These are phyloP conservation scores for Perkinsus olseni DNA, from an alignment of 169 alveolate species.

Conservation along the genomic window DNA sequence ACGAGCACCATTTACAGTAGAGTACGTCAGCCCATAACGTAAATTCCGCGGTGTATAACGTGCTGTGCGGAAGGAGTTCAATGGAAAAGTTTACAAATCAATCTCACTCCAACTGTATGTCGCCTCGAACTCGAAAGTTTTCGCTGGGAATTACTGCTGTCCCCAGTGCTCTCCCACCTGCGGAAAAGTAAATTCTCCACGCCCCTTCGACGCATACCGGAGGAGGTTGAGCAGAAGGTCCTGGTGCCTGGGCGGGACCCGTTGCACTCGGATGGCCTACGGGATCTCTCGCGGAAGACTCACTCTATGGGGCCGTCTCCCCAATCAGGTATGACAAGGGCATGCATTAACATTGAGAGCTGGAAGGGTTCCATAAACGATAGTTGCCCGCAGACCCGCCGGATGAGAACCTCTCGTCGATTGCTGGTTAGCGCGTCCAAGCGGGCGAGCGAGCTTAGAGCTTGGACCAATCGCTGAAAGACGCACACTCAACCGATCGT, in stretches of 20 bases:
- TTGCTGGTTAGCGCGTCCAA: background rate
- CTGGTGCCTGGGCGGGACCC: background rate
- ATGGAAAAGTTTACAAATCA: too few species aligned
- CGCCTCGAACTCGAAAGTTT: too few species aligned
- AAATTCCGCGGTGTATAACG: too few species aligned
- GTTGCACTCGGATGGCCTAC: too few species aligned
- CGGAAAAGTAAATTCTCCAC: background rate
- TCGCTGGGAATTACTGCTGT: too few species aligned
- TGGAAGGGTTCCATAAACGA: background rate
- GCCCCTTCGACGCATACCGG: background rate
- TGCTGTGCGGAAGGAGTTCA: too few species aligned
- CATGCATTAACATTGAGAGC: background rate
- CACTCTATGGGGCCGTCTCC: background rate
- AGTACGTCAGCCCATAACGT: too few species aligned
- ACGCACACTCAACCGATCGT: too few species aligned
- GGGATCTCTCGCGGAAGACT: background rate
- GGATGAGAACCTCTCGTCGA: background rate
- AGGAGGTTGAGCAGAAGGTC: background rate
- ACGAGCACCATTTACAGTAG: too few species aligned
- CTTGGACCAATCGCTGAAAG: background rate
- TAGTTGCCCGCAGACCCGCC: background rate
- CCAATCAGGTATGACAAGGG: background rate
- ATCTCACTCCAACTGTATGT: too few species aligned
- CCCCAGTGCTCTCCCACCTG: background rate
- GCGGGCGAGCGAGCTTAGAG: background rate